Evolutionary conservation across 31 red algal species (phyloP), one percentile per base, ranked within the genome.

Genomic region (Odonthalia washingtoniensis): DNA sequence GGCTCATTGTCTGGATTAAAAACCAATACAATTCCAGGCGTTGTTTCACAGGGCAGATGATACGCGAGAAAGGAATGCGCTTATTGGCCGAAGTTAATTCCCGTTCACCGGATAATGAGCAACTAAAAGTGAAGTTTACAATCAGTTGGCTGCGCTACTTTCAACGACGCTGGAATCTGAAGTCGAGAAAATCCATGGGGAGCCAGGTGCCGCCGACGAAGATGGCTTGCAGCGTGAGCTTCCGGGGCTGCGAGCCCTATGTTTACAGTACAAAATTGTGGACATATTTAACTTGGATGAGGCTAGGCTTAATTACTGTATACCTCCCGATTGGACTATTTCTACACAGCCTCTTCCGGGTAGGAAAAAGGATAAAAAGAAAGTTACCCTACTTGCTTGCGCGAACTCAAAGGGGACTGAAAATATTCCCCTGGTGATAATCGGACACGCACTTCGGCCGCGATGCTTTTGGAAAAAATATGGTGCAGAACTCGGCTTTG

Each of bases 231-330:
- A 61, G 24, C 14, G 28, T 17, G 21, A 49, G 74, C 43, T 78
- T 17, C n/a, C 74, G 17, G 0, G 0, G 31, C 31, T n/a, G 24
- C 21, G 31, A 31, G 0, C 24, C 31, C 21, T 61, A 14, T 17
- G 14, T 24, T 17, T 61, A 24, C 14, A 14, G 52, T 61, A 17
- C 52, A 24, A 14, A 14, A 24, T 24, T 24, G 24, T 14, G 16
- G 52, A 61, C 52, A 61, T 24, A 24, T 61, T 14, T 14, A 72
- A 72, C 31, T 18, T 28, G n/a, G 68, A 72, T 31, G 68, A 72
- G 68, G 21, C 31, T 31, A 28, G 68, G 16, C 31, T 72, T 17
- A 26, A 26, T 31, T 72, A 72, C 68, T 17, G 31, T 0, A 18
- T 26, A 33, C 68, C 0, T n/a, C 68, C 68, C n/a, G 68, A 31